These are phyloP conservation scores for Sordariomycetes sp. DNA, from an alignment of 2,329 filamentous ascomycete species.

Conservation along the genomic window DNA sequence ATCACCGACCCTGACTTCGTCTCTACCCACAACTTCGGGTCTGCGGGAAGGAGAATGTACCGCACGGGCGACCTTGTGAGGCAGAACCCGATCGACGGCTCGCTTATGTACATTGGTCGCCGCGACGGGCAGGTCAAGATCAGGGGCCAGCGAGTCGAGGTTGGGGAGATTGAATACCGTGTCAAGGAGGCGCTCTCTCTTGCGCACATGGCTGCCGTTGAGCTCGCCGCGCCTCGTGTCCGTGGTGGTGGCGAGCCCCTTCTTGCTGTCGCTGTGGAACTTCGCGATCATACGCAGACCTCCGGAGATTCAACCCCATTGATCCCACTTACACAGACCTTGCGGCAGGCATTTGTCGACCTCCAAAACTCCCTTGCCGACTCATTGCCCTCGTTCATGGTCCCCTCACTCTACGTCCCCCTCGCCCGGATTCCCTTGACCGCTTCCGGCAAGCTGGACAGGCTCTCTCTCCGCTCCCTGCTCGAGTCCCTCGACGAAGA, in stretches of 20 bases:
- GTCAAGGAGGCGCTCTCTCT: conserved; percentile 27
- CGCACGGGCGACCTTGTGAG: conserved; percentile 46
- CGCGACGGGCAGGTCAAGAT: conserved; percentile 57
- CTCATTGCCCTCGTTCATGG: conserved; percentile 29
- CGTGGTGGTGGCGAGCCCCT: conserved; percentile 12
- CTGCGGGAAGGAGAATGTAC: conserved; percentile 32
- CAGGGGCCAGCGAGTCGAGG: conserved; percentile 50
- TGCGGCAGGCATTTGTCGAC: not conserved
- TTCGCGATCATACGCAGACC: conserved; percentile 15
- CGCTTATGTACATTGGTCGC: conserved; percentile 43
- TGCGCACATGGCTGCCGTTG: conserved; percentile 28
- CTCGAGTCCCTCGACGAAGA: conserved; percentile 23
- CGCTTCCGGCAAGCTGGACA: conserved; percentile 34
- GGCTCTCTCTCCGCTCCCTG: conserved; percentile 30
- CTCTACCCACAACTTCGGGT: conserved; percentile 16
- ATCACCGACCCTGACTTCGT: conserved; percentile 42
- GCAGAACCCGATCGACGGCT: conserved; percentile 36
- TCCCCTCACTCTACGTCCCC: conserved; percentile 31
- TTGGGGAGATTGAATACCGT: conserved; percentile 39
- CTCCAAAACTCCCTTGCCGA: conserved; percentile 9
- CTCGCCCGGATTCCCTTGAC: conserved; percentile 28
- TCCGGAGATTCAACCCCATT: conserved; percentile 6
- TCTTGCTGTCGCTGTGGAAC: conserved; percentile 17
- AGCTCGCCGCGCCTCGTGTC: conserved; percentile 22
- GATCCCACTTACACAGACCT: not conserved